These are phyloP conservation scores for Trifolium repens DNA, from an alignment of 306 rosid genomes.

Conservation along the genomic window DNA sequence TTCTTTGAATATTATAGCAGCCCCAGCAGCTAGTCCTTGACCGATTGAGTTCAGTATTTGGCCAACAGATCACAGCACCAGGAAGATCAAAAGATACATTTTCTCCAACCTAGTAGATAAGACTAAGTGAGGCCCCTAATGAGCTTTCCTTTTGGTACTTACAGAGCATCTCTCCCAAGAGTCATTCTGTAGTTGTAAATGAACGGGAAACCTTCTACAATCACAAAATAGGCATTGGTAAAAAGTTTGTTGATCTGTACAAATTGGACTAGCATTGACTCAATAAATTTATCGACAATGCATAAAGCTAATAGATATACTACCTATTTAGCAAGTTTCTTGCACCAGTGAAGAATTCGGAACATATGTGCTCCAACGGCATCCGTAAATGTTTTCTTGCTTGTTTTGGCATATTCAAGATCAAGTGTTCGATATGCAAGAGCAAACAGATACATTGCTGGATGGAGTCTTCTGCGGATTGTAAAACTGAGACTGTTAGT, in stretches of 20 bases:
- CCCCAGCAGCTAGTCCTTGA: conserved; percentile 22
- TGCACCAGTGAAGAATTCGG: conserved; percentile 81
- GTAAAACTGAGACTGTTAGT: conserved; percentile 42
- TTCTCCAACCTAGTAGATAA: conserved; percentile 21
- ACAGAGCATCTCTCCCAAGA: conserved; percentile 24
- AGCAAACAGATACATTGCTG: conserved; percentile 89
- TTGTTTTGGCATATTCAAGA: conserved; percentile 76
- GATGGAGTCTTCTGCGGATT: conserved; percentile 88
- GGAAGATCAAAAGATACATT: conserved; percentile 35
- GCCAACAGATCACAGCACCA: conserved; percentile 39
- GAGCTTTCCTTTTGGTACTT: conserved; percentile 36
- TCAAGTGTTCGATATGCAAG: conserved; percentile 95
- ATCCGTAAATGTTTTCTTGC: conserved; percentile 58
- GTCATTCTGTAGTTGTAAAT: conserved; percentile 42
- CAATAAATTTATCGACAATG: conserved; percentile 7
- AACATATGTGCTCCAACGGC: conserved; percentile 56
- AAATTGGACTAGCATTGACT: conserved; percentile 22
- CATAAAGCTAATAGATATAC: conserved; percentile 29
- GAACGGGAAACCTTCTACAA: conserved; percentile 25
- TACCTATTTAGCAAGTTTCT: conserved; percentile 60
- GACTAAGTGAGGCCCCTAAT: conserved; percentile 33
- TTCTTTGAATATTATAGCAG: too few species aligned
- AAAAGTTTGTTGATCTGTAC: conserved; percentile 25
- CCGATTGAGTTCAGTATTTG: conserved; percentile 34
- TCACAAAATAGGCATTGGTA: conserved; percentile 23